These are phyloP conservation scores for Chloris gayana DNA, from an alignment of 176 grass and related monocot species.

Conservation along the genomic window DNA sequence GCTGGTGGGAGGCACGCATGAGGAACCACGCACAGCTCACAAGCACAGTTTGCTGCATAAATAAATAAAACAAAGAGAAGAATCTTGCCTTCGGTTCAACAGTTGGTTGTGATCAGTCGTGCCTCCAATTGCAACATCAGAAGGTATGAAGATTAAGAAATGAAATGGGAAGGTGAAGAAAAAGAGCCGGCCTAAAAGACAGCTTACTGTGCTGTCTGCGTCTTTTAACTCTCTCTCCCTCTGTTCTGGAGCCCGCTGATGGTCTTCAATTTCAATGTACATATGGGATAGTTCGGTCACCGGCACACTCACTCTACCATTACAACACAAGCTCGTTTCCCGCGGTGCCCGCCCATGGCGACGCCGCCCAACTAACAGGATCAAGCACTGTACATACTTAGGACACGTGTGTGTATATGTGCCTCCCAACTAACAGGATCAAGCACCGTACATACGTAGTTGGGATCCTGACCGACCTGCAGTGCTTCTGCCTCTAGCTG, in stretches of 20 bases:
- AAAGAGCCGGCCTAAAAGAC: slow-evolving; percentile 26
- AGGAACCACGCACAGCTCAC: neutral
- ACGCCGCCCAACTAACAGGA: slow-evolving; percentile 20
- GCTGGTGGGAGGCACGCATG: slow-evolving; percentile 16
- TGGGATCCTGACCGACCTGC: slow-evolving; percentile 5
- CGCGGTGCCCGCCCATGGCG: slow-evolving; percentile 20
- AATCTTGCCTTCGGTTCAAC: slow-evolving; percentile 9
- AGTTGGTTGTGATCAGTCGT: slow-evolving; percentile 35
- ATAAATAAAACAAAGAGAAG: slow-evolving; percentile 4
- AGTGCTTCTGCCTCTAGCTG: slow-evolving; percentile 9
- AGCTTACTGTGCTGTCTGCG: slow-evolving; percentile 6
- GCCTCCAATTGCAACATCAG: slow-evolving; percentile 38
- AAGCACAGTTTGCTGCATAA: neutral
- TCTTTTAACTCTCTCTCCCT: neutral
- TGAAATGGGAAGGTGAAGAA: neutral
- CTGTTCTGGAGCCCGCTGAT: slow-evolving; percentile 26
- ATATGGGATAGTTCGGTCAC: slow-evolving; percentile 21
- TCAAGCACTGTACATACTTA: slow-evolving; percentile 21
- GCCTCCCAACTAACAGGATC: no score
- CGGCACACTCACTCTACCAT: slow-evolving; percentile 39
- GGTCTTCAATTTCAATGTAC: slow-evolving; percentile 19
- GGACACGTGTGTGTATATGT: neutral
- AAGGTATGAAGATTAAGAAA: neutral
- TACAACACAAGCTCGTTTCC: slow-evolving; percentile 35
- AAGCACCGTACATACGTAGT: no score